Evolutionary conservation across 257 asterid species (phyloP).

Genomic region (Penstemon barbatus): DNA sequence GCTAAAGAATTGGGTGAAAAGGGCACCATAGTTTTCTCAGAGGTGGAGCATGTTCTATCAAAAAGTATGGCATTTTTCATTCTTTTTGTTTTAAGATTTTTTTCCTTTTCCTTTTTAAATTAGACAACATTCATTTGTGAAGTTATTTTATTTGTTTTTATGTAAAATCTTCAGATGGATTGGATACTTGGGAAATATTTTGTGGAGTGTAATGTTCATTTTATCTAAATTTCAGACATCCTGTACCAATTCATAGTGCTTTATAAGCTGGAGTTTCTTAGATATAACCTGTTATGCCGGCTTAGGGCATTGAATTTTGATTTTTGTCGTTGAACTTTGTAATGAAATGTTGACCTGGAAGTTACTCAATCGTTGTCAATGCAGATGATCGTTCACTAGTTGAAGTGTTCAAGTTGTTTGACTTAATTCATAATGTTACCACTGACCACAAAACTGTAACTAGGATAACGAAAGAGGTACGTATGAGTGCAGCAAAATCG

Average conservation of each 20-base stretch:
- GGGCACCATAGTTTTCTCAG: conserved; percentile 61
- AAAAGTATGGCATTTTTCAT: conserved; percentile 45
- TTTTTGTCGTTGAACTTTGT: background rate
- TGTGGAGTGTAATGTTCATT: background rate
- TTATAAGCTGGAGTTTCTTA: conserved; percentile 6
- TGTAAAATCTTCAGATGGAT: too few relatives aligned
- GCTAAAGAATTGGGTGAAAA: conserved; percentile 70
- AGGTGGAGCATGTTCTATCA: conserved; percentile 70
- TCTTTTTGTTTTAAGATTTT: too few relatives aligned
- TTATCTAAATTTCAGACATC: conserved; percentile 6
- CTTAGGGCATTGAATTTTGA: background rate
- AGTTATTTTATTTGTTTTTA: too few relatives aligned
- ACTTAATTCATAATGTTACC: conserved; percentile 78
- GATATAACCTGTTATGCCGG: background rate
- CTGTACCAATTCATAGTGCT: conserved; percentile 2
- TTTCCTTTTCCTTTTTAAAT: too few relatives aligned
- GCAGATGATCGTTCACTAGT: conserved; percentile 77
- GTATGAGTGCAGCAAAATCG: conserved; percentile 28
- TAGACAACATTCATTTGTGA: too few relatives aligned
- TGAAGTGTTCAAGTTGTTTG: conserved; percentile 92
- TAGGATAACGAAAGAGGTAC: conserved; percentile 86
- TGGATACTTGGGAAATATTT: background rate
- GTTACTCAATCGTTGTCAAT: conserved; percentile 22
- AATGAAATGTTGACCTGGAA: conserved; percentile 25
- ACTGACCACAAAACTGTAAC: conserved; percentile 83